Evolutionary conservation across 768 basidiomycete genomes (phyloP), one percentile per base, ranked within the genome.

Genomic region (Leccinum imitatum): DNA sequence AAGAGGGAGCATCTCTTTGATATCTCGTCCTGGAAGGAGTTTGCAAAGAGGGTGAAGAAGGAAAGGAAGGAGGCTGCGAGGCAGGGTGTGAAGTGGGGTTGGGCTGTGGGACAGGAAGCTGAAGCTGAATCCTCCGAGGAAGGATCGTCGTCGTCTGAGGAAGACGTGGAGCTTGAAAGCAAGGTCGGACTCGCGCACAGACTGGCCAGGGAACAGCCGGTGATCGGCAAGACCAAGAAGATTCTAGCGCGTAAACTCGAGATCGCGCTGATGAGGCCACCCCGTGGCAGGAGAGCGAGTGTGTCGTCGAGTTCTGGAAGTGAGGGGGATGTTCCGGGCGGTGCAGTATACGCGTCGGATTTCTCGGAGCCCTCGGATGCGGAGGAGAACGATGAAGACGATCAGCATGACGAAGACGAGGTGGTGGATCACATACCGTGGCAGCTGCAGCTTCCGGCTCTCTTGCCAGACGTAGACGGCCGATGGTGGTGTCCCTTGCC

Each of bases 341-440:
- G 53, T 66, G 51, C 75, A 67, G 66, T 44, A 11, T 86, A 86
- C 62, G 84, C 82, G 66, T 77, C 82, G 0, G 86, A 87, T 65
- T 87, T 87, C 67, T 82, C 82, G 11, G 79, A 80, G n/a, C 66
- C 70, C 7, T 84, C 84, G 4, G 79, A 81, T 21, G 73, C 72
- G 13, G 74, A 78, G 6, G 76, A 72, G n/a, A 71, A 79, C 2
- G 78, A 79, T 47, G 75, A 78, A 50, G 71, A 71, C 44, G 54
- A 68, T 8, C 19, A 19, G 1, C 3, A 53, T 11, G 56, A 60
- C 41, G 58, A 57, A 19, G 75, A 72, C 23, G 56, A 50, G 57
- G 71, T 63, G 63, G 63, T 51, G 57, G 60, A 44, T 51, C 75
- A 35, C 14, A 69, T 84, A 50, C 83, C 82, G 4, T 63, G 65